Conservation (phyloP, 2,329 filamentous ascomycete genomes). For the Ophiostoma ips region DNA sequence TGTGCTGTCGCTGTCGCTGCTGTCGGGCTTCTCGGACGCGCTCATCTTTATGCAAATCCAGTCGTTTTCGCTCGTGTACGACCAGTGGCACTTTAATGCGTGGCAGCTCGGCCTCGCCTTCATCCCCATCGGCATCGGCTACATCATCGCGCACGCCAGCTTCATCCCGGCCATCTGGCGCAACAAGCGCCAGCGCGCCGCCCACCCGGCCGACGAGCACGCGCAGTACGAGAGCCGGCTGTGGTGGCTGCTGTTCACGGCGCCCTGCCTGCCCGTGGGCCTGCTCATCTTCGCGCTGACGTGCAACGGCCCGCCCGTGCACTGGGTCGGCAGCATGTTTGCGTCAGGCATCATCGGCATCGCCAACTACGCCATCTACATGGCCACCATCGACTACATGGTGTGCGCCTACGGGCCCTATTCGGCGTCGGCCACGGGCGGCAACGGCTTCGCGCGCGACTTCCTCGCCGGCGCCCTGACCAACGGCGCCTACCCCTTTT, state of each 20-base stretch:
- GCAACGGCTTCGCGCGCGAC: conserved; percentile 61
- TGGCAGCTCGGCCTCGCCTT: conserved; percentile 46
- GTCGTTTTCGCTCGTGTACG: conserved; percentile 53
- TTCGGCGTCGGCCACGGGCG: conserved; percentile 60
- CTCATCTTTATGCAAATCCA: conserved; percentile 70
- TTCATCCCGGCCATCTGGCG: conserved; percentile 44
- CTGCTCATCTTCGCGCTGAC: conserved; percentile 60
- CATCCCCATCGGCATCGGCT: conserved; percentile 53
- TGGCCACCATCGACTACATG: conserved; percentile 69
- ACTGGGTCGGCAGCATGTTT: conserved; percentile 56
- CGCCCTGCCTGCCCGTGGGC: conserved; percentile 48
- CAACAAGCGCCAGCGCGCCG: conserved; percentile 36
- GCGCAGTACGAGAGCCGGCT: conserved; percentile 59
- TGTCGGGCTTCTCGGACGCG: conserved; percentile 59
- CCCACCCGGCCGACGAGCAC: conserved; percentile 37
- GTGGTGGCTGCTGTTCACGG: conserved; percentile 49
- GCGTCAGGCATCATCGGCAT: conserved; percentile 55
- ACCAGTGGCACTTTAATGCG: conserved; percentile 49
- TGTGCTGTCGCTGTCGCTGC: conserved; percentile 53
- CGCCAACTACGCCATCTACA: conserved; percentile 61
- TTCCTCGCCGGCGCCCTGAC: conserved; percentile 60
- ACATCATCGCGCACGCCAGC: conserved; percentile 44
- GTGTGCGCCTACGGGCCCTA: conserved; percentile 57
- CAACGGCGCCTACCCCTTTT: conserved; percentile 52
- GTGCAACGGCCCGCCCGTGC: conserved; percentile 45